Conservation (phyloP, 75 land plant genomes). For the Picea glauca region DNA sequence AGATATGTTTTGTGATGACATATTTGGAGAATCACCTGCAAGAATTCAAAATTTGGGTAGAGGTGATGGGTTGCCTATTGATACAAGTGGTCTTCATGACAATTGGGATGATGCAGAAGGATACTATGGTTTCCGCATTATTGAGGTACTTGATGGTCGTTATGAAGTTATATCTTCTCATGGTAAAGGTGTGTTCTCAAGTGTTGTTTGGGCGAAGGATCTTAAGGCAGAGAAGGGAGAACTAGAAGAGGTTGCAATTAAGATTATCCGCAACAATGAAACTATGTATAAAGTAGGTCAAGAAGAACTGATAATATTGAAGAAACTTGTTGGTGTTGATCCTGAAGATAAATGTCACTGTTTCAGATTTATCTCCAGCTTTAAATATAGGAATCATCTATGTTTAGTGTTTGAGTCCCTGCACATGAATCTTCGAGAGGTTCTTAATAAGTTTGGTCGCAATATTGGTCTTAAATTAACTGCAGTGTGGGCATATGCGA, state of each 20-base stretch:
- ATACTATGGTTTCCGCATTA: slow-evolving; percentile 85
- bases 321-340: slow-evolving; percentile 90
- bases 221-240: slow-evolving; percentile 72
- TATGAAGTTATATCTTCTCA: slow-evolving; percentile 90
- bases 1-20: slow-evolving; percentile 92
- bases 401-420: slow-evolving; percentile 99
- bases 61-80: slow-evolving; percentile 64
- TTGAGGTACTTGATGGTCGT: slow-evolving; percentile 91
- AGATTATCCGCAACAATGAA: slow-evolving; percentile 94
- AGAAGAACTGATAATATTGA: slow-evolving; percentile 78
- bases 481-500: slow-evolving; percentile 94
- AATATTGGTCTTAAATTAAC: slow-evolving; percentile 95
- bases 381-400: slow-evolving; percentile 96
- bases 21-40: slow-evolving; percentile 95
- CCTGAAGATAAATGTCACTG: slow-evolving; percentile 91
- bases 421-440: slow-evolving; percentile 99
- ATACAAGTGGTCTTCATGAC: slow-evolving; percentile 87
- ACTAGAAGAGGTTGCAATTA: slow-evolving; percentile 91
- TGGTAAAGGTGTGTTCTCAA: slow-evolving; percentile 97
- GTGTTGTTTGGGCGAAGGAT: slow-evolving; percentile 95
- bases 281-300: slow-evolving; percentile 91
- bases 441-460: slow-evolving; percentile 98
- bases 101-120: slow-evolving; percentile 99
- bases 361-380: slow-evolving; percentile 87
- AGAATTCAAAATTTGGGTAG: slow-evolving; percentile 69